phyloP scores from a whole-genome alignment of 345 rosid genomes.

The Rhodamnia argentea region DNA sequence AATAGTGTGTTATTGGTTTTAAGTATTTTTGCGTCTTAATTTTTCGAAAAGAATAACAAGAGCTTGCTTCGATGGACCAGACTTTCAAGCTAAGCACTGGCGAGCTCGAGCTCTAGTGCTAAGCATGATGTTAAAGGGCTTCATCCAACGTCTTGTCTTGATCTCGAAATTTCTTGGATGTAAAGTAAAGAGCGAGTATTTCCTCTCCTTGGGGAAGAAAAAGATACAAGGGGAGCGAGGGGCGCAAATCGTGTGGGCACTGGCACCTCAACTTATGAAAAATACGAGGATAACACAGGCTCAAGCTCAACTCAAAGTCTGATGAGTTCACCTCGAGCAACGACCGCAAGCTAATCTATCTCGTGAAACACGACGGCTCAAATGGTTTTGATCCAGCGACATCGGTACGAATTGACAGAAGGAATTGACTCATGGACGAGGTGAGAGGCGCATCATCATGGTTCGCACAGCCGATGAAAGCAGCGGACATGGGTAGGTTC shows the following conservation, averaged over 20 bases:
- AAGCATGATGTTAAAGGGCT: too few species aligned
- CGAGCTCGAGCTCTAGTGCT: too few species aligned
- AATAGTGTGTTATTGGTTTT: neutral
- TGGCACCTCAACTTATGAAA: neutral
- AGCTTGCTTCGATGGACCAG: neutral
- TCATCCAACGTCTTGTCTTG: too few species aligned
- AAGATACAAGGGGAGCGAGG: too few species aligned
- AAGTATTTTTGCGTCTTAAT: too few species aligned
- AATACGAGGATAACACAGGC: neutral
- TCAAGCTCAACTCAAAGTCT: neutral
- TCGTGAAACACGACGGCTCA: neutral
- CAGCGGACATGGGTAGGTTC: neutral
- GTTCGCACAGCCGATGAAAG: neutral
- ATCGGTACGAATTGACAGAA: neutral
- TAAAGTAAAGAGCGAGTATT: too few species aligned
- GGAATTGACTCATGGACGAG: neutral
- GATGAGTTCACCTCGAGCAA: neutral
- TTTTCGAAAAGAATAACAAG: neutral
- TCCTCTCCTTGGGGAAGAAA: too few species aligned
- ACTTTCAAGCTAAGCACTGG: neutral
- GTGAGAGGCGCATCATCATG: neutral
- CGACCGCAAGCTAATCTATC: neutral
- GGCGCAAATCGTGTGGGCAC: too few species aligned
- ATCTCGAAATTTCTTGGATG: too few species aligned
- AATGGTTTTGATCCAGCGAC: neutral